These are phyloP conservation scores for Saposhnikovia divaricata DNA, from an alignment of 129 eudicot genomes.

Conservation along the genomic window DNA sequence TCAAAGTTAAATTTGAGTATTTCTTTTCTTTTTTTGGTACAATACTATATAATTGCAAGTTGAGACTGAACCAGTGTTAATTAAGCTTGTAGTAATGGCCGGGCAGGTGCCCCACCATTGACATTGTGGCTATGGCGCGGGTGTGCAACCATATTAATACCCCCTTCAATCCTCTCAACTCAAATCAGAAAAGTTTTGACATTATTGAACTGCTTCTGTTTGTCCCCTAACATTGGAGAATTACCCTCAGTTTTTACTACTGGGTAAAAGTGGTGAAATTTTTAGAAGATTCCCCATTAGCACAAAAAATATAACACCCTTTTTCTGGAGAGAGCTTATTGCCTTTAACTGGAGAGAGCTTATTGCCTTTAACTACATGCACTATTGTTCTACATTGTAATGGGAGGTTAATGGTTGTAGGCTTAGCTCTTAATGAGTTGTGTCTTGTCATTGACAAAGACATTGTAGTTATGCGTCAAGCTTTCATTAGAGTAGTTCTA, in stretches of 20 bases:
- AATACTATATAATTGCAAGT: not conserved
- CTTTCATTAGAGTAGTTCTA: not conserved
- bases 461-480: not conserved
- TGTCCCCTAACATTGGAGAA: not conserved
- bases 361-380: not conserved
- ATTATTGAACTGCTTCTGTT: not conserved
- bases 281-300: not conserved
- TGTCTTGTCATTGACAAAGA: slow-evolving; percentile 1
- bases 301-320: not conserved
- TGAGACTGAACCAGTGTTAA: not conserved
- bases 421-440: not conserved
- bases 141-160: not conserved
- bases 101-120: not conserved
- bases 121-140: not conserved
- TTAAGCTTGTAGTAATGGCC: not conserved
- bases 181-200: not conserved
- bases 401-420: not conserved
- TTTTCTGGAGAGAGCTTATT: not conserved
- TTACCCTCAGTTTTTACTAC: not conserved
- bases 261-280: not conserved
- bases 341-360: not conserved
- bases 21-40: too few relatives aligned
- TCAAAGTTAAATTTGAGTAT: too few relatives aligned
- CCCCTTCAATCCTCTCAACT: not conserved
- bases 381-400: not conserved